Evolutionary conservation across 192 early-diverging fungal species (phyloP).

Genomic region (Phlyctochytrium bullatum): DNA sequence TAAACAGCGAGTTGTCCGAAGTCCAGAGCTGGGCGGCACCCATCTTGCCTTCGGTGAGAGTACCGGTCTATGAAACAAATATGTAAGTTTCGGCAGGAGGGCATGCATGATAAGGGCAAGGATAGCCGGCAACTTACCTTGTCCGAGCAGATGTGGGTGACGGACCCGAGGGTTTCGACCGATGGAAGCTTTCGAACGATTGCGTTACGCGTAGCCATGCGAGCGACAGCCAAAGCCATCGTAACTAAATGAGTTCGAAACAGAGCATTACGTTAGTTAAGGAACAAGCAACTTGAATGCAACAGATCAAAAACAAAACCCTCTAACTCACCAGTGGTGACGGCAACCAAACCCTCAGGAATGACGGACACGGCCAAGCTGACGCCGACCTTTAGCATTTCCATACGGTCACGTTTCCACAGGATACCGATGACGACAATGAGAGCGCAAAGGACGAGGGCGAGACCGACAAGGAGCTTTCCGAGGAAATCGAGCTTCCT

Average conservation of each 20-base stretch:
- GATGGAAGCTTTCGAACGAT: slow-evolving; percentile 91
- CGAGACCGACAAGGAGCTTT: slow-evolving; percentile 77
- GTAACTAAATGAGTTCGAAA: slow-evolving; percentile 56
- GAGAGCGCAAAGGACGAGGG: slow-evolving; percentile 74
- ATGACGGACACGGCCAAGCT: slow-evolving; percentile 94
- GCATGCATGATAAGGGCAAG: too few relatives aligned
- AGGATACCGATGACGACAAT: slow-evolving; percentile 81
- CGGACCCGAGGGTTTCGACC: slow-evolving; percentile 92
- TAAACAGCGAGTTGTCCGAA: slow-evolving; percentile 66
- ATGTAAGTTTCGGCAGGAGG: not conserved
- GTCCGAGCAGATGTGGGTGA: slow-evolving; percentile 97
- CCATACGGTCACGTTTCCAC: slow-evolving; percentile 63
- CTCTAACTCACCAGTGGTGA: slow-evolving; percentile 63
- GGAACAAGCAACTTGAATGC: not conserved
- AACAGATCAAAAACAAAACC: not conserved
- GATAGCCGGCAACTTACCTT: slow-evolving; percentile 66
- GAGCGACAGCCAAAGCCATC: slow-evolving; percentile 93
- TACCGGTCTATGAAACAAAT: slow-evolving; percentile 60
- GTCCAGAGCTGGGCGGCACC: slow-evolving; percentile 84
- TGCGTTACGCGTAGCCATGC: slow-evolving; percentile 86
- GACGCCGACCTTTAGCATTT: slow-evolving; percentile 82
- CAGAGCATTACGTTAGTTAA: slow-evolving; percentile 12
- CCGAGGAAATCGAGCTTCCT: slow-evolving; percentile 74
- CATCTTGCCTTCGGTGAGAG: slow-evolving; percentile 98
- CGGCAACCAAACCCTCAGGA: slow-evolving; percentile 96